These are phyloP conservation scores for Mercurialis annua DNA, from an alignment of 345 rosid species.

Conservation along the genomic window DNA sequence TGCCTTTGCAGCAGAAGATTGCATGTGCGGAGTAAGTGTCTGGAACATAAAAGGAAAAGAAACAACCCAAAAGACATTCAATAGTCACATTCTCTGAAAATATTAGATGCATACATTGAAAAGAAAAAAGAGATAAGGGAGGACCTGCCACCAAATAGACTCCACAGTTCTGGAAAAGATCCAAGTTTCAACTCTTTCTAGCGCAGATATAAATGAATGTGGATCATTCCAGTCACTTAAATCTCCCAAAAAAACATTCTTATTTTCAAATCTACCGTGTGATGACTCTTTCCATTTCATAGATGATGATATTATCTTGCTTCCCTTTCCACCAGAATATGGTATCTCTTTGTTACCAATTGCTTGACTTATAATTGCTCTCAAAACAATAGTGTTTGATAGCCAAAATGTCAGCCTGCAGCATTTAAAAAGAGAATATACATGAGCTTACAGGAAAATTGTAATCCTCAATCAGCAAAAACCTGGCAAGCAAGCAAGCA, in stretches of 20 bases:
- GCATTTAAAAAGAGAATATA: conserved; percentile 6
- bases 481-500: neutral
- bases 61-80: conserved; percentile 7
- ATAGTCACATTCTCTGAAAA: too few species aligned
- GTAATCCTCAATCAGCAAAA: neutral
- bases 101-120: too few species aligned
- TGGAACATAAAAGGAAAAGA: conserved; percentile 37
- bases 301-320: conserved; percentile 34
- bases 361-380: conserved; percentile 60
- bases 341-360: conserved; percentile 33
- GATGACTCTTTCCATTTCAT: conserved; percentile 63
- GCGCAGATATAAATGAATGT: conserved; percentile 46
- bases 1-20: conserved; percentile 44
- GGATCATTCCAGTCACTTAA: conserved; percentile 63
- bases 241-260: conserved; percentile 21
- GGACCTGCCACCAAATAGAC: conserved; percentile 99
- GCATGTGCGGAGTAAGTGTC: conserved; percentile 97
- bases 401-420: conserved; percentile 92
- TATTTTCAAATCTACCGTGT: conserved; percentile 39
- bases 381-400: conserved; percentile 74
- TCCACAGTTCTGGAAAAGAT: conserved; percentile 78
- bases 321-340: conserved; percentile 36
- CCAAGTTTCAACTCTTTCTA: conserved; percentile 92
- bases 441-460: conserved; percentile 8
- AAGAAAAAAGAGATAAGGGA: conserved; percentile 4